Conservation (phyloP, 495 filamentous ascomycete species). For the Tuber indicum region DNA sequence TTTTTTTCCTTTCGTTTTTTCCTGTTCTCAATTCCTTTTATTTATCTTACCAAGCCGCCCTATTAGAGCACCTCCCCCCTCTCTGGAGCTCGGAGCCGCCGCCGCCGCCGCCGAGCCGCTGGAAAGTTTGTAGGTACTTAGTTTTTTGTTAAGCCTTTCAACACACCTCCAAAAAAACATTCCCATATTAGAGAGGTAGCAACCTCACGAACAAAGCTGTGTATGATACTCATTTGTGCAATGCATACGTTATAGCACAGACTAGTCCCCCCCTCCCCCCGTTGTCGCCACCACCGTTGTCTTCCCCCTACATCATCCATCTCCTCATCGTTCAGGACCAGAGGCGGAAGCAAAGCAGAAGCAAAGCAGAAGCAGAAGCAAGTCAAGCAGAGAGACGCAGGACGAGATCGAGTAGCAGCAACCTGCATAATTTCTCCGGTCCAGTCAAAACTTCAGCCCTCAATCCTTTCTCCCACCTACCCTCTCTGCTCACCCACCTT, state of each 20-base stretch:
- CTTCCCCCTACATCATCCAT: background rate
- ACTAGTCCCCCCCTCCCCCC: background rate
- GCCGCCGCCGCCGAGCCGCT: background rate
- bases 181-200: background rate
- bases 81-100: background rate
- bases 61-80: background rate
- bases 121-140: constrained; percentile 4
- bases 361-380: constrained; percentile 33
- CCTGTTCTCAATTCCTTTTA: background rate
- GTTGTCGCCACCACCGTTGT: background rate
- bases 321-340: constrained; percentile 4
- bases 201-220: constrained; percentile 2
- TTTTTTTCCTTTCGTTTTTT: background rate
- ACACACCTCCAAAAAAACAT: background rate
- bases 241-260: background rate
- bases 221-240: constrained; percentile 1
- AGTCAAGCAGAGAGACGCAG: constrained; percentile 26
- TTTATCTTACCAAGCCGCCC: background rate
- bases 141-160: background rate
- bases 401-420: constrained; percentile 35
- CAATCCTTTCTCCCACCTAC: constrained; percentile 26
- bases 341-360: constrained; percentile 30
- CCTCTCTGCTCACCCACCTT: background rate
- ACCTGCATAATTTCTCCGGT: constrained; percentile 40
- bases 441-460: constrained; percentile 38